Conservation (phyloP, 192 early-diverging fungal genomes). For the Linnemannia hyalina region DNA sequence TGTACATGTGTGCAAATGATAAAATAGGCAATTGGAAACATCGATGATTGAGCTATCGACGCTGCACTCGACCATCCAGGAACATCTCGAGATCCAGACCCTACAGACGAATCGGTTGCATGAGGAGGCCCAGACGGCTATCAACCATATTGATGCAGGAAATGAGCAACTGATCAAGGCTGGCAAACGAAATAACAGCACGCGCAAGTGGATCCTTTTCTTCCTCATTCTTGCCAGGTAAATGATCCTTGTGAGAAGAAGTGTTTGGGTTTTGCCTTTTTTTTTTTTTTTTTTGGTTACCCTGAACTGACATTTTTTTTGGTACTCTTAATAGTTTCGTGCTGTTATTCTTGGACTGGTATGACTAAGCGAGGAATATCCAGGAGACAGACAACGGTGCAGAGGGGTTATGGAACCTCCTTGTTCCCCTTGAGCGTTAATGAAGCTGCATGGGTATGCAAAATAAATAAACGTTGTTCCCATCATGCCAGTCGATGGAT, state of each 20-base stretch:
- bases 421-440: too few relatives aligned
- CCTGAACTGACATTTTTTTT: background rate
- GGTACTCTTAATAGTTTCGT: constrained; percentile 65
- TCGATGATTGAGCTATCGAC: constrained; percentile 80
- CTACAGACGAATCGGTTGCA: constrained; percentile 80
- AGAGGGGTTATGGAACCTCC: too few relatives aligned
- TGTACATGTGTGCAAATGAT: background rate
- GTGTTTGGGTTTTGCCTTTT: background rate
- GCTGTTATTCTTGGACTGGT: constrained; percentile 85
- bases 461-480: too few relatives aligned
- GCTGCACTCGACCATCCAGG: constrained; percentile 77
- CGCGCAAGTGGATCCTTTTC: constrained; percentile 81
- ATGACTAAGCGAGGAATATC: constrained; percentile 61
- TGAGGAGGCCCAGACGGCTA: constrained; percentile 76
- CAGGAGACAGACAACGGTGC: too few relatives aligned
- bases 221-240: constrained; percentile 74
- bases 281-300: background rate
- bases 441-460: too few relatives aligned
- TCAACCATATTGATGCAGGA: constrained; percentile 72
- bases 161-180: constrained; percentile 76
- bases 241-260: background rate
- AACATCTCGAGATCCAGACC: constrained; percentile 78
- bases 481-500: too few relatives aligned
- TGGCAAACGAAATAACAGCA: constrained; percentile 70
- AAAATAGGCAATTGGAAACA: constrained; percentile 69